Percentiles rank a stretch among this genome's conserved stretches.
phyloP scores from a whole-genome alignment of 495 filamentous ascomycete species.

The Penicillium canescens region DNA sequence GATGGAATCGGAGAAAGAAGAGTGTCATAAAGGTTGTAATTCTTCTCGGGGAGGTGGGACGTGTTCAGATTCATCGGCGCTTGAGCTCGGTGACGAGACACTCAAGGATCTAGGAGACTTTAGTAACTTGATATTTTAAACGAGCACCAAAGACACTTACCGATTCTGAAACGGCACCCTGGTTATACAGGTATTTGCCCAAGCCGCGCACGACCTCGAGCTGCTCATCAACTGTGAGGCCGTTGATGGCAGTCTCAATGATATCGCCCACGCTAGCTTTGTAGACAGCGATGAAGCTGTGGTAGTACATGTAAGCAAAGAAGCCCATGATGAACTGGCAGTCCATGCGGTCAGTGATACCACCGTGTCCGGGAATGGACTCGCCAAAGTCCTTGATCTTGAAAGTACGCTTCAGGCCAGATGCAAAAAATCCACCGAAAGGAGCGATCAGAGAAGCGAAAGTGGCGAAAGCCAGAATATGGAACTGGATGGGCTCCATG shows the following conservation, averaged over 20 bases:
- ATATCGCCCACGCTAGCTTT: constrained; percentile 79
- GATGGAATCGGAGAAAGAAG: constrained; percentile 8
- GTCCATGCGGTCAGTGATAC: constrained; percentile 99
- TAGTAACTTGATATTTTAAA: constrained; percentile 5
- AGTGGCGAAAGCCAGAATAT: constrained; percentile 85
- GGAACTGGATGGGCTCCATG: constrained; percentile 92
- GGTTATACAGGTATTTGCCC: constrained; percentile 82
- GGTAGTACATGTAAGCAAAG: constrained; percentile 97
- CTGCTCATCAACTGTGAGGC: constrained; percentile 80
- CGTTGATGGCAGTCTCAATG: constrained; percentile 85
- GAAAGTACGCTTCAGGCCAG: constrained; percentile 96
- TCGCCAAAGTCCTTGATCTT: constrained; percentile 99
- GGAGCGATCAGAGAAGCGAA: constrained; percentile 98
- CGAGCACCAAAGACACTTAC: constrained; percentile 40
- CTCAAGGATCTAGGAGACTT: constrained; percentile 38
- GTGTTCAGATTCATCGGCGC: constrained; percentile 29
- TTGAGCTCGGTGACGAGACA: constrained; percentile 44
- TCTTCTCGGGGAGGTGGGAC: constrained; percentile 12
- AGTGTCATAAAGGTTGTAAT: constrained; percentile 26
- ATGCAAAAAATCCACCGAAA: constrained; percentile 98
- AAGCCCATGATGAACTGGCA: constrained; percentile 99
- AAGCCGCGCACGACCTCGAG: constrained; percentile 83
- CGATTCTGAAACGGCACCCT: constrained; percentile 66
- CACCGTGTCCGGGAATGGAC: constrained; percentile 95
- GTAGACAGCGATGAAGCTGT: constrained; percentile 91